phyloP scores from a whole-genome alignment of 2,329 filamentous ascomycete genomes.

The Madurella fahalii region DNA sequence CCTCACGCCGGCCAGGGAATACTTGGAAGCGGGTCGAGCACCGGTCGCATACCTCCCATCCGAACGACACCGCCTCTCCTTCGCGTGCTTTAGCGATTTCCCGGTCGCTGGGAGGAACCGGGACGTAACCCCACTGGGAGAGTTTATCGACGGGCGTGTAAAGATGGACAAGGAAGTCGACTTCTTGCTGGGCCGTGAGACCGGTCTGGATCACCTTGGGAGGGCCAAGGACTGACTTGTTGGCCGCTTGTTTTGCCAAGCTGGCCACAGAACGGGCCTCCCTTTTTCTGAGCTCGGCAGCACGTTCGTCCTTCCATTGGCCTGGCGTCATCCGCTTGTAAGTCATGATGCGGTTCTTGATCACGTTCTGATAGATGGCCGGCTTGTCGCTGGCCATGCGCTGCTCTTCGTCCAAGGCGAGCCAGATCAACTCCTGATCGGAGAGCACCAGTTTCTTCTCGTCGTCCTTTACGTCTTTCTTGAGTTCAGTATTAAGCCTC shows the following conservation, averaged over 20 bases:
- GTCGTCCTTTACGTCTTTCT: conserved; percentile 46
- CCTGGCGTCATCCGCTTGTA: conserved; percentile 70
- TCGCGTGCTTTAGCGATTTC: conserved; percentile 64
- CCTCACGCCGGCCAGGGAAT: conserved; percentile 76
- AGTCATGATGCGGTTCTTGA: conserved; percentile 74
- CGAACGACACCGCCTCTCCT: conserved; percentile 62
- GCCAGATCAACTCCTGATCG: conserved; percentile 62
- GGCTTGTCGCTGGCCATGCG: conserved; percentile 62
- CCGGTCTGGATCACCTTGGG: conserved; percentile 63
- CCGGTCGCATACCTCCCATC: conserved; percentile 86
- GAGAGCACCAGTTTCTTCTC: conserved; percentile 54
- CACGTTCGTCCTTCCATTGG: conserved; percentile 66
- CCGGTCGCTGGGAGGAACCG: conserved; percentile 57
- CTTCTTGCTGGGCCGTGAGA: conserved; percentile 63
- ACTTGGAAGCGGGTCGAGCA: conserved; percentile 86
- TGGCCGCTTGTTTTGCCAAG: conserved; percentile 27
- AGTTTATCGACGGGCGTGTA: conserved; percentile 64
- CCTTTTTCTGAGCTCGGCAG: conserved; percentile 28
- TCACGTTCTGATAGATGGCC: conserved; percentile 73
- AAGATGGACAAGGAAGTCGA: conserved; percentile 53
- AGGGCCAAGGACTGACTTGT: conserved; percentile 32
- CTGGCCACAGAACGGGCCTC: background rate
- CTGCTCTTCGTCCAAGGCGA: conserved; percentile 75
- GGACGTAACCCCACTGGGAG: conserved; percentile 71
- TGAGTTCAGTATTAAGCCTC: conserved; percentile 62